Evolutionary conservation across 345 rosid genomes (phyloP), one percentile per base, ranked within the genome.

Genomic region (Camelina hispida): DNA sequence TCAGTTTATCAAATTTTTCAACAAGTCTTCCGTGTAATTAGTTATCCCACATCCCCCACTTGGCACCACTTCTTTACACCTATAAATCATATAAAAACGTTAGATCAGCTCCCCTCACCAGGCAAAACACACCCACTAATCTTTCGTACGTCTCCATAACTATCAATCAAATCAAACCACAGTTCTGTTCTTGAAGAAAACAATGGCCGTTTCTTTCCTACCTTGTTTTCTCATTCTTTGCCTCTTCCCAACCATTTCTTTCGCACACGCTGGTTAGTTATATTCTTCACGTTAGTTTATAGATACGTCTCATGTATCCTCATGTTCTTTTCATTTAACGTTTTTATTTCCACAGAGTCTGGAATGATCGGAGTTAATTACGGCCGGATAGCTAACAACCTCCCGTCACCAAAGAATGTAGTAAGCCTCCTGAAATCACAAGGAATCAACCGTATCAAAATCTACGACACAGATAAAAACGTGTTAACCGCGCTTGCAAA

Each of bases 291-390:
- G 25, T 73, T 0, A 30, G 1, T 25, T 18, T 55, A 16, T 28
- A 16, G n/a, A 44, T 20, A 10, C 20, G 6, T 40, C 48, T 47
- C 13, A n/a, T 46, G 52, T 14, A 48, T 40, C 56, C 43, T 11
- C 13, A 10, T 11, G 43, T 25, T 25, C 61, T 37, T 25, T 9
- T 34, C 37, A 13, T 62, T 7, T 50, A 22, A 5, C 0, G 6
- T 77, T 53, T 35, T 6, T 8, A 3, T 61, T 47, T 16, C 5
- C 14, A 53, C 75, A 84, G 91, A 80, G 52, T 75, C 71, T 22
- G 94, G 89, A 3, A 54, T 69, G 9, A 16, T 94, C 46, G 98
- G 97, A 9, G 80, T 94, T 18, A 90, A 94, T 73, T 94, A 90
- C 30, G 97, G 97, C 15, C 80, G 98, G 5, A 53, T 91, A 1